Base-by-base conservation (phyloP, 2,329 filamentous ascomycete genomes). In the Cordyceps farinosa region DNA sequence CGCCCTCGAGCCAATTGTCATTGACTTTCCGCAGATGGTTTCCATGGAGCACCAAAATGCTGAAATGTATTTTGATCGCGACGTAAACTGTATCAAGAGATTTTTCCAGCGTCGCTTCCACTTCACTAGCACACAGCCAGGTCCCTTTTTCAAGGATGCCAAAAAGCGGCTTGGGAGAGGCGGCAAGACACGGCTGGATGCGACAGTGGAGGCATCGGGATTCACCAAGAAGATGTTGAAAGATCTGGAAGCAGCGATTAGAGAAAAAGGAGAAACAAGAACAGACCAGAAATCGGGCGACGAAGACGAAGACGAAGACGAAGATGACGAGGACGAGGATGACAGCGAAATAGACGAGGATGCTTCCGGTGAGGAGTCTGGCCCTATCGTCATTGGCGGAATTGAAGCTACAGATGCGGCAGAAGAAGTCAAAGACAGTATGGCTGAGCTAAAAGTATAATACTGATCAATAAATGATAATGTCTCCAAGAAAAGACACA, bases 11-110 rank as follows among this genome's bases (percentile, higher is more conserved):
- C 95, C 95, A 1, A 86, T 97, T 61, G 79, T 99, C 52, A 99
- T 99, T 70, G 96, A 99, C 78, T 99, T 99, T 72, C 95, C 95
- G 0, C 95, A 99, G 74, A 98, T 97, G 90, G 87, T 99, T 2
- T 98, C 94, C 1, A 92, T 97, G 74, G 92, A 97, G 69, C 95
- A 99, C 73, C 78, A 82, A 42, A 97, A 99, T 71, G 96, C 95
- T 22, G 90, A 97, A 73, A 96, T 93, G 85, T 98, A 99, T 77
- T 99, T 99, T 75, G 91, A 98, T 73, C 88, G 95, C 67, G 95
- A 99, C 70, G 93, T 99, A 15, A 87, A 91, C 66, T 99, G 96
- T 76, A 89, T 99, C 71, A 98, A 97, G 78, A 87, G 90, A 38
- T 99, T 96, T 75, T 99, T 99, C 73, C 84, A 91, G 72, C 84